These are phyloP conservation scores for Ogataea saltuana DNA, from an alignment of 805 yeast species.

Conservation along the genomic window DNA sequence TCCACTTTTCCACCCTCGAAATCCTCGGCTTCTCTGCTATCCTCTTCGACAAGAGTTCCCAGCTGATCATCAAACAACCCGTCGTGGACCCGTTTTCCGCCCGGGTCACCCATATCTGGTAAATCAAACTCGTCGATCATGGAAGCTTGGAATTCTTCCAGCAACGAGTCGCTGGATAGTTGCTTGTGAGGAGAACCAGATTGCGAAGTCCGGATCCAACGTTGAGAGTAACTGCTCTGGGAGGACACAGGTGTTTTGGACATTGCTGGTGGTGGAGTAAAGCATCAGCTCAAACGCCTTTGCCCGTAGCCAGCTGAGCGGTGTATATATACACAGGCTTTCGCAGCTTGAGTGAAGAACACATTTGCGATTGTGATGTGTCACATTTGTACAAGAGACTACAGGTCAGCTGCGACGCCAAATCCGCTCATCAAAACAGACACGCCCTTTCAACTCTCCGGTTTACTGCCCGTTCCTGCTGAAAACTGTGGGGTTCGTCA, in stretches of 20 bases:
- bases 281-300: too few species aligned
- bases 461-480: too few species aligned
- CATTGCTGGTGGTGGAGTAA: neutral
- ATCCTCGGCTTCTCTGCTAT: conserved; percentile 14
- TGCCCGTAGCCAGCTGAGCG: too few species aligned
- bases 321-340: too few species aligned
- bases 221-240: neutral
- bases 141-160: conserved; percentile 14
- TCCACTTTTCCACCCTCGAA: conserved; percentile 22
- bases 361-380: neutral
- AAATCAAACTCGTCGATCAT: conserved; percentile 21
- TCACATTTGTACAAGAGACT: too few species aligned
- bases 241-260: neutral
- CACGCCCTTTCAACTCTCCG: too few species aligned
- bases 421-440: too few species aligned
- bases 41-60: conserved; percentile 5
- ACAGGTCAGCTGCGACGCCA: too few species aligned
- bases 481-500: neutral
- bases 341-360: neutral
- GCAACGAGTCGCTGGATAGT: conserved; percentile 22
- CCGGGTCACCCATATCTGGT: conserved; percentile 7
- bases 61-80: conserved; percentile 1
- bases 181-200: conserved; percentile 11
- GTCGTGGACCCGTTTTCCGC: neutral
- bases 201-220: conserved; percentile 8